Conservation (phyloP, 2,329 filamentous ascomycete species). For the Colletotrichum lentis region DNA sequence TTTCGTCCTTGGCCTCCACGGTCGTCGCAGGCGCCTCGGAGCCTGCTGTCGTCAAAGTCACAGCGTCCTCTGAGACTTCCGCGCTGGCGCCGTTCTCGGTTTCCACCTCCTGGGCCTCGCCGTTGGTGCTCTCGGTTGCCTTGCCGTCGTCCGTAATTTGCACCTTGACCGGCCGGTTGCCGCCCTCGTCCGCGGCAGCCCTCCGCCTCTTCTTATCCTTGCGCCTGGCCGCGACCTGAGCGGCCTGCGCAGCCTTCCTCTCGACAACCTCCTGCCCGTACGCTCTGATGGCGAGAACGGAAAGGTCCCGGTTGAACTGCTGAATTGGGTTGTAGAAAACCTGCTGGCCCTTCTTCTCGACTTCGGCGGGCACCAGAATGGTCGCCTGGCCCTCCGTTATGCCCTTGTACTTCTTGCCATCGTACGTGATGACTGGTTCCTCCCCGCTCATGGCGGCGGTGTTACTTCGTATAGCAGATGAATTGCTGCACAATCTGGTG, state of each 20-base stretch:
- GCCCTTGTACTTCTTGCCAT: constrained; percentile 60
- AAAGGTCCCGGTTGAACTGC: constrained; percentile 97
- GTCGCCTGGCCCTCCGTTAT: constrained; percentile 65
- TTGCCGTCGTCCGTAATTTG: constrained; percentile 41
- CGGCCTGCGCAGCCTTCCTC: constrained; percentile 52
- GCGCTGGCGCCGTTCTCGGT: constrained; percentile 20
- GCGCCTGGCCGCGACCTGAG: constrained; percentile 47
- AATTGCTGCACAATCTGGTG: constrained; percentile 21
- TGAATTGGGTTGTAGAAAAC: constrained; percentile 99
- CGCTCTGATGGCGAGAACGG: constrained; percentile 88
- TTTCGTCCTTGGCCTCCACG: constrained; percentile 31
- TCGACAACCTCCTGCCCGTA: constrained; percentile 75
- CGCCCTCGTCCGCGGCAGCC: constrained; percentile 59
- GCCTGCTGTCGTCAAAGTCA: constrained; percentile 15
- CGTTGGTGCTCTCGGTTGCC: constrained; percentile 35
- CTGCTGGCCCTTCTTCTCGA: constrained; percentile 62
- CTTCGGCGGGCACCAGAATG: constrained; percentile 61
- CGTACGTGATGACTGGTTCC: constrained; percentile 48
- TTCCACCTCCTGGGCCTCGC: background rate
- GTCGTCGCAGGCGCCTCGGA: constrained; percentile 27
- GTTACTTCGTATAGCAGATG: background rate
- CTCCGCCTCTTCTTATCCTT: constrained; percentile 52
- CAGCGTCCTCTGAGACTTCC: constrained; percentile 31
- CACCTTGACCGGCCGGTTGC: constrained; percentile 45
- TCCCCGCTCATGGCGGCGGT: constrained; percentile 43